Conservation (phyloP, 108 stramenopile genomes). For the Stephanodiscus minutulus region DNA sequence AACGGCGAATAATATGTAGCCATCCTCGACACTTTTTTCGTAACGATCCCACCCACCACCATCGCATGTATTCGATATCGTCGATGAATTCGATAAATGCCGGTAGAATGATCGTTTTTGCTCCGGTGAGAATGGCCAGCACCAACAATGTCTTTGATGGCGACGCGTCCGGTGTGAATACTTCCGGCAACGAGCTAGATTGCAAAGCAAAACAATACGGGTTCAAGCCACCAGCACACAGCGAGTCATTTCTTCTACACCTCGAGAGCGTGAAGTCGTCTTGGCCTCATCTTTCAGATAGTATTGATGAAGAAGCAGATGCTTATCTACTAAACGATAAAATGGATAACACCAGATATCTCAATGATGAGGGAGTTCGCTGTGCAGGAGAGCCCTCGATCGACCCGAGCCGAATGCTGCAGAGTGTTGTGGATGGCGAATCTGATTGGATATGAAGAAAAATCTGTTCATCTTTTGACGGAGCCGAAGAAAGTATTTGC, state of each 20-base stretch:
- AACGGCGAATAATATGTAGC: background rate
- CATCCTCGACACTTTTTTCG: background rate
- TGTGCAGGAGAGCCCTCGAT: conserved; percentile 42
- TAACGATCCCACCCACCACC: background rate
- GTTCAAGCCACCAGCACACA: conserved; percentile 28
- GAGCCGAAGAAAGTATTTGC: no score
- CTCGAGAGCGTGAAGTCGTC: conserved; percentile 28
- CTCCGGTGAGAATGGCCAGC: background rate
- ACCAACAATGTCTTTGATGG: conserved; percentile 3
- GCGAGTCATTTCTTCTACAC: conserved; percentile 31
- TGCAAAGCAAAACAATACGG: background rate
- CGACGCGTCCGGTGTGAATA: background rate
- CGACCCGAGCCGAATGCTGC: conserved; percentile 38
- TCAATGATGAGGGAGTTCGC: conserved; percentile 16
- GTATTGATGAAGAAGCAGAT: background rate
- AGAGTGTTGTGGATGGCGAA: conserved; percentile 36
- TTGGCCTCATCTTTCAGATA: conserved; percentile 23
- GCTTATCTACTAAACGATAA: no score
- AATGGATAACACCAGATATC: background rate
- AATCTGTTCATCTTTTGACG: background rate
- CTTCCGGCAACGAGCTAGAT: background rate
- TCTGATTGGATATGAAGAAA: conserved; percentile 34
- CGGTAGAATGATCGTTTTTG: background rate
- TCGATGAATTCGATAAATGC: background rate
- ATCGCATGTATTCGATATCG: background rate